Base-by-base conservation (phyloP, 1,284 basidiomycete genomes). In the Wallemia ichthyophaga region DNA sequence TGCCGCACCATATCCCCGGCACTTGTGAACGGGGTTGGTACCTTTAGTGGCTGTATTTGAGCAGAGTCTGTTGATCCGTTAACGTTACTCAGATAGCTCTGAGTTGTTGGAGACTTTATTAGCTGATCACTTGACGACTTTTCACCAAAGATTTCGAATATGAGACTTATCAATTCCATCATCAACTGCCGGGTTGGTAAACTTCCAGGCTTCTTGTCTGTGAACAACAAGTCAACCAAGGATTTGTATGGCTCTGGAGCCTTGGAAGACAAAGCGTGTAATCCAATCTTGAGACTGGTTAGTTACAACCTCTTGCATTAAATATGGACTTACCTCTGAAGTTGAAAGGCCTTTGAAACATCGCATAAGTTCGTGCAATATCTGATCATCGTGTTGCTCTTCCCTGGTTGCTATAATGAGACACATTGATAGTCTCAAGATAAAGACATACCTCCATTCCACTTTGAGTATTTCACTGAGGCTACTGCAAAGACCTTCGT, bases 191-290 rank as follows among this genome's bases (percentile, higher is more conserved):
- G 79, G 2, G 85, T 84, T 1, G 79, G 75, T 1, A 96, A 75
- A 59, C 98, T 92, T 48, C 92, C 92, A 0, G 92, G 92, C 67
- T 89, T 91, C 73, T 96, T 96, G 72, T 95, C 91, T 1, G 87
- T 91, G 70, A 86, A 96, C 1, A 98, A 74, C 1, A 98, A 75
- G 1, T 78, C 72, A 15, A 88, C 75, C 9, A 99, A 75, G 61
- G 86, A 82, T 1, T 76, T 73, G 67, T 88, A 95, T 0, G 94
- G 94, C 0, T 80, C 78, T 0, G 91, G 89, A 59, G 82, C 82
- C 25, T 79, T 79, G 62, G 78, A 81, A 13, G 85, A 80, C 1
- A 98, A 76, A 0, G 89, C 87, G 27, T 64, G 62, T 58, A 71
- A 70, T 28, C 75, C 73, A 24, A 67, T 64, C 71, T 69, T 56